Evolutionary conservation across 2,329 filamentous ascomycete species (phyloP), one percentile per base, ranked within the genome.

Genomic region (Ophiostoma ulmi): DNA sequence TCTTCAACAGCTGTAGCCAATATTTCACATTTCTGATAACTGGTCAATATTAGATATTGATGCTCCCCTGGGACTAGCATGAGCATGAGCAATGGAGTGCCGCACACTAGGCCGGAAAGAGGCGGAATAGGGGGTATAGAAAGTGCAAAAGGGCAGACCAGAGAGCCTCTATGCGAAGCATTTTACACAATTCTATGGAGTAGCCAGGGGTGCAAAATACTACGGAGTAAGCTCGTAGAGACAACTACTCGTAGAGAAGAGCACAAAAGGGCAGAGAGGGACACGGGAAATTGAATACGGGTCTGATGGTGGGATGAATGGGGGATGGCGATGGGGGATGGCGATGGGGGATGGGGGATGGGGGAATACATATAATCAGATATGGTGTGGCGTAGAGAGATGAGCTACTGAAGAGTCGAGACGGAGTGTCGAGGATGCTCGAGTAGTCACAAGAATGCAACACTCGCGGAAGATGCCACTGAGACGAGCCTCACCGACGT

Each of bases 201-300:
- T 63, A 35, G 55, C 26, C 26, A 63, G 58, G 55, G 55, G 22
- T 31, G 11, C 10, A 31, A 22, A 31, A n/a, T 22, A 22, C 20
- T 55, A 48, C 14, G 44, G 13, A 20, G 44, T 48, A 13, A 26
- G 52, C 20, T 58, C 4, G 7, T 26, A 8, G 26, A 26, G 52
- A 26, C 14, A 0, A 17, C n/a, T 13, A 11, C 10, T 41, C 5
- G 8, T 58, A 22, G 20, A 58, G 52, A 58, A 58, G 52, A 58
- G n/a, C 44, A 48, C 44, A 48, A 17, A 48, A 48, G 44, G 44
- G 44, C 52, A 58, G 58, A 61, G 55, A 35, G 48, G 22, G 55
- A 61, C 22, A 36, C 17, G 52, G 63, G 66, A 68, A 68, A 68
- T 70, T 70, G 65, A 64, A 70, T 36, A 67, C 44, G 69, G 69